Base-by-base conservation (phyloP, 2,329 filamentous ascomycete species). In the Coniochaeta ligniaria region DNA sequence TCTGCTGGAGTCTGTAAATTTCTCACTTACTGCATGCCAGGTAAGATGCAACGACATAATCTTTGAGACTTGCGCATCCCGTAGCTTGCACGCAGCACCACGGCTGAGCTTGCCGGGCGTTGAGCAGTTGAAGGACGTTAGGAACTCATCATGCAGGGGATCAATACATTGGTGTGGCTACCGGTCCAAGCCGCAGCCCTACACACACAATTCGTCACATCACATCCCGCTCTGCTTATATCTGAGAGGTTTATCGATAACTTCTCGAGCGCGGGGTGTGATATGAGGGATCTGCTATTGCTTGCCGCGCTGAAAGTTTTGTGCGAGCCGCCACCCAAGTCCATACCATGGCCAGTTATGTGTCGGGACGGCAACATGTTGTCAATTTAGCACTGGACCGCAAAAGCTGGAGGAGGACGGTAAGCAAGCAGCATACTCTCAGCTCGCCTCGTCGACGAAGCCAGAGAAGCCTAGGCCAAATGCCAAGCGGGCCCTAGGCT, bases 211-310 rank as follows among this genome's bases (percentile, higher is more conserved):
- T 31, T 31, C 47, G 47, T 52, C 47, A 52, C 47, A 52, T 52
- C 47, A 52, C 47, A 52, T 52, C 47, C 47, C 47, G 47, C 47
- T 52, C 47, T 52, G 47, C 47, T 52, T 28, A 26, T 52, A 52
- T 28, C 14, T 28, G 47, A 52, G 47, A 6, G 6, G 24, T 47
- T 52, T 31, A 52, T 52, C 47, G 47, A 52, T 52, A 31, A 52
- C 22, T 28, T 9, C 11, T 16, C 26, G 47, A 5, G 47, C 3
- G 47, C 14, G 22, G 24, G 47, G 24, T 31, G 24, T n/a, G 26
- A 52, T 52, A 28, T 52, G 2, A 9, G 22, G 24, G 47, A 52
- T 52, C 24, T 17, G 22, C 47, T 17, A 52, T 52, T 52, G 14
- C 43, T 47, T 47, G 20, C 43, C 43, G 43, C 47, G 47, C 26